phyloP scores from a whole-genome alignment of 2,329 filamentous ascomycete species.

The Sphaceloma murrayae region DNA sequence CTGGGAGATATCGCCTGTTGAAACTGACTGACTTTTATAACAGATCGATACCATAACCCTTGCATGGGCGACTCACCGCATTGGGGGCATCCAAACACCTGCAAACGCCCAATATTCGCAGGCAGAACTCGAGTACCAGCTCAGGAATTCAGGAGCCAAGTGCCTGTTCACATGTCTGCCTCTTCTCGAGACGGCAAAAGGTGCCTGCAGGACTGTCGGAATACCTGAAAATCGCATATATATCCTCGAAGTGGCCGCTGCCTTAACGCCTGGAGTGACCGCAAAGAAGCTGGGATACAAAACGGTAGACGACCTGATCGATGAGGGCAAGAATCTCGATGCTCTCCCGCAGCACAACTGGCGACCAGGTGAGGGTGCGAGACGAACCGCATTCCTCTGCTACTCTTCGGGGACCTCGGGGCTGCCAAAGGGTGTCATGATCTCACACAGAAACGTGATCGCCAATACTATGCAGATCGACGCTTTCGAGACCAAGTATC shows the following conservation, averaged over 20 bases:
- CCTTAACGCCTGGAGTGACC: constrained; percentile 40
- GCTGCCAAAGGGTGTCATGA: constrained; percentile 65
- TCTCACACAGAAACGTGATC: constrained; percentile 70
- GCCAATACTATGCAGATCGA: constrained; percentile 60
- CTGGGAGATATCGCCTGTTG: no score
- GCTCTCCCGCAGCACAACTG: constrained; percentile 47
- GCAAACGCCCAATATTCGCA: constrained; percentile 67
- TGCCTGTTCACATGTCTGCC: constrained; percentile 63
- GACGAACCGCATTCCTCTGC: constrained; percentile 65
- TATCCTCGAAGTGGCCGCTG: constrained; percentile 57
- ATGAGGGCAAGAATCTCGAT: constrained; percentile 48
- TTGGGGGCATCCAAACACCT: constrained; percentile 64
- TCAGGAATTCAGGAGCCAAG: constrained; percentile 58
- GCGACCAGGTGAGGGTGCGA: constrained; percentile 54
- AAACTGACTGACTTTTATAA: neutral
- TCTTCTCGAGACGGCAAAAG: constrained; percentile 53
- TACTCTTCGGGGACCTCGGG: constrained; percentile 75
- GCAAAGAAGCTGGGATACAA: constrained; percentile 42
- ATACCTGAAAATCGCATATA: constrained; percentile 58
- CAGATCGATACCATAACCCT: constrained; percentile 67
- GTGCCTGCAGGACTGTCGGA: constrained; percentile 53
- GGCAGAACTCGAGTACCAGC: constrained; percentile 60
- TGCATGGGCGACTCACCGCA: constrained; percentile 62
- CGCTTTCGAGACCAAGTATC: constrained; percentile 39
- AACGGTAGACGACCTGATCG: constrained; percentile 57